These are phyloP conservation scores for Coelastrella sp. DNA, from an alignment of 139 green algal genomes.

Conservation along the genomic window DNA sequence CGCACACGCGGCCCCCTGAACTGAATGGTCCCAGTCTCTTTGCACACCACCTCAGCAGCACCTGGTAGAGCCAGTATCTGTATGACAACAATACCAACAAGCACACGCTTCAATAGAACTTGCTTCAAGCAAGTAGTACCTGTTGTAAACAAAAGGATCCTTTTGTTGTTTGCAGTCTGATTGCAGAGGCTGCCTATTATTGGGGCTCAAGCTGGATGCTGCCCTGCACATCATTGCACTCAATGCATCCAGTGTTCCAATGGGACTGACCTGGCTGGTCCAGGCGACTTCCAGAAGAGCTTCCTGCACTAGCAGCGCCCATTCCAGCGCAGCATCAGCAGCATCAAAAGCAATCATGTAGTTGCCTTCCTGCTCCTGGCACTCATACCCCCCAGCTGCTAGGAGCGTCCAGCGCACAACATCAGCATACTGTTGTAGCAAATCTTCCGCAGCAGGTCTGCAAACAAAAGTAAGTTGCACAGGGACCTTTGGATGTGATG, in stretches of 20 bases:
- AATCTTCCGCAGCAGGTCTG: constrained; percentile 32
- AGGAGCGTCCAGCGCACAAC: constrained; percentile 50
- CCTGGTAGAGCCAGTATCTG: constrained; percentile 52
- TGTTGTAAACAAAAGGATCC: too few species aligned
- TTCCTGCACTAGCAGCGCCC: constrained; percentile 70
- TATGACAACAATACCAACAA: not conserved
- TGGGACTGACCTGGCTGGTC: constrained; percentile 11
- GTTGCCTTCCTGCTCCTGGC: constrained; percentile 68
- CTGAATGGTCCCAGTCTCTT: constrained; percentile 36
- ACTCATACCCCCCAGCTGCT: constrained; percentile 62
- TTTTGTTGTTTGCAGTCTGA: too few species aligned
- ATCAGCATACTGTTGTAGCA: constrained; percentile 50
- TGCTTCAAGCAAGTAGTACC: too few species aligned
- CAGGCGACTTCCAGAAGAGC: constrained; percentile 61
- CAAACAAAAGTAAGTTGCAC: too few species aligned
- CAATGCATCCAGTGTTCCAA: not conserved
- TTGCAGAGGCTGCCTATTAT: too few species aligned
- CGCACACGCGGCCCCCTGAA: constrained; percentile 66
- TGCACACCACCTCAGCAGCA: constrained; percentile 2
- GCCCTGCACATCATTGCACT: too few species aligned
- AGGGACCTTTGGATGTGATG: too few species aligned
- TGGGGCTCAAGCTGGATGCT: too few species aligned
- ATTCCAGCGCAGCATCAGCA: constrained; percentile 66
- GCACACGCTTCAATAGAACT: too few species aligned
- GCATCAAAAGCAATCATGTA: constrained; percentile 73